A percentile compares a stretch with the other conserved stretches of the same genome.
Conservation (phyloP, 192 early-diverging fungal genomes). For the Coemansia sp. region DNA sequence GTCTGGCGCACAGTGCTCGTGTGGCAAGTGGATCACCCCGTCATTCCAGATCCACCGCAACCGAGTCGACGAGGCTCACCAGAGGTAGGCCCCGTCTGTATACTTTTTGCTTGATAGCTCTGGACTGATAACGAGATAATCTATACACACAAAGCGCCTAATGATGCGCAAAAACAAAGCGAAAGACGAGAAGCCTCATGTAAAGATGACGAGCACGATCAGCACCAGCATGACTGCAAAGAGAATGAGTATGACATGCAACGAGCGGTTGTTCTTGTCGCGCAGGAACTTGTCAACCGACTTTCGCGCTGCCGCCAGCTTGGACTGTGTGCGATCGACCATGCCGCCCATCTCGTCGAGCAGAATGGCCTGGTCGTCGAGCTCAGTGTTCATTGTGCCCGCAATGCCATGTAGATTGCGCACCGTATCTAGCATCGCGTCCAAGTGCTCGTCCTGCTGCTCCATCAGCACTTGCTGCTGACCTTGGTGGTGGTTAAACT, state of each 20-base stretch:
- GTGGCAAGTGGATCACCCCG: slow-evolving; percentile 81
- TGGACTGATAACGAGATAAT: neutral
- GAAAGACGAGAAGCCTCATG: slow-evolving; percentile 5
- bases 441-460: slow-evolving; percentile 56
- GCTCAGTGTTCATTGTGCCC: slow-evolving; percentile 55
- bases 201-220: slow-evolving; percentile 52
- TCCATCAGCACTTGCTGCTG: slow-evolving; percentile 55
- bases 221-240: slow-evolving; percentile 51
- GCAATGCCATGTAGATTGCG: slow-evolving; percentile 57
- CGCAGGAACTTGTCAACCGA: slow-evolving; percentile 49
- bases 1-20: slow-evolving; percentile 77
- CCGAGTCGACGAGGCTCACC: slow-evolving; percentile 67
- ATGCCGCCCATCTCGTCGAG: slow-evolving; percentile 45
- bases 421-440: slow-evolving; percentile 53
- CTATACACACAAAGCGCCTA: slow-evolving; percentile 5
- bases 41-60: slow-evolving; percentile 78
- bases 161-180: neutral
- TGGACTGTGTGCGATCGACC: slow-evolving; percentile 45
- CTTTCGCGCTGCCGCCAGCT: slow-evolving; percentile 28
- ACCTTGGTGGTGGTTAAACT: slow-evolving; percentile 33
- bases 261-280: slow-evolving; percentile 51
- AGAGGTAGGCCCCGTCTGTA: slow-evolving; percentile 1
- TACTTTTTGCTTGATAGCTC: neutral
- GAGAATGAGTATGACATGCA: slow-evolving; percentile 37
- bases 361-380: slow-evolving; percentile 51